A percentile compares a stretch with the other conserved stretches of the same genome.
phyloP scores from a whole-genome alignment of 2,329 filamentous ascomycete genomes.

The Cucurbitaria berberidis region DNA sequence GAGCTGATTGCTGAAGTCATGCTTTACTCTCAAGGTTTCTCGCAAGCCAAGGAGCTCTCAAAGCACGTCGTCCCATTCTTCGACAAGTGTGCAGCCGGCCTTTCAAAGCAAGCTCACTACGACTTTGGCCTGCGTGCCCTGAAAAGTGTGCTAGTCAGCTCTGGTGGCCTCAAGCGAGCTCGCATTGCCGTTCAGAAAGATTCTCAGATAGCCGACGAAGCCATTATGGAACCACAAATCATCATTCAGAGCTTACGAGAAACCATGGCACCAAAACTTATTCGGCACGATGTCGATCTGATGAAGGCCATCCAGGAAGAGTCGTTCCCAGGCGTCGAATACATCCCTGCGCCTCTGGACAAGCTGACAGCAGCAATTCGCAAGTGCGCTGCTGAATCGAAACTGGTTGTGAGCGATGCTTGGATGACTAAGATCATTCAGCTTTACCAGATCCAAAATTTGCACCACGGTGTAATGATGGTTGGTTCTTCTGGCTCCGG shows the following conservation, averaged over 20 bases:
- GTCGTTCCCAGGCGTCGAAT: slow-evolving; percentile 91
- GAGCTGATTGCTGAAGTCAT: slow-evolving; percentile 99
- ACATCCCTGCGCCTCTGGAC: slow-evolving; percentile 85
- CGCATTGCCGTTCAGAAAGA: slow-evolving; percentile 66
- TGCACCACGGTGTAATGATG: slow-evolving; percentile 99
- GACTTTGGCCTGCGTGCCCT: slow-evolving; percentile 97
- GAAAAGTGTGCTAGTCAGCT: slow-evolving; percentile 98
- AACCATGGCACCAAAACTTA: slow-evolving; percentile 96
- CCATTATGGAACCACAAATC: slow-evolving; percentile 90
- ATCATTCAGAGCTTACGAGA: slow-evolving; percentile 98
- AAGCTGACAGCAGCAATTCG: slow-evolving; percentile 81
- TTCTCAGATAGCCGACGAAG: slow-evolving; percentile 67
- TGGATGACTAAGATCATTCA: slow-evolving; percentile 99
- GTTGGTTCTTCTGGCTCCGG: slow-evolving; percentile 97
- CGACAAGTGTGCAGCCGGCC: slow-evolving; percentile 77
- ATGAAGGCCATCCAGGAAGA: slow-evolving; percentile 83
- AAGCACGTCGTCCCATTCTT: slow-evolving; percentile 99
- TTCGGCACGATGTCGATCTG: slow-evolving; percentile 86
- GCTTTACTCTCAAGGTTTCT: slow-evolving; percentile 99
- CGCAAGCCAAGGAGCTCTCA: slow-evolving; percentile 89
- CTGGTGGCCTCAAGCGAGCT: slow-evolving; percentile 90
- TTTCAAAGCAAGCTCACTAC: slow-evolving; percentile 98
- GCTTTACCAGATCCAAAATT: slow-evolving; percentile 95
- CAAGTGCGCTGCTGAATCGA: slow-evolving; percentile 80
- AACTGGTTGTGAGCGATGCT: slow-evolving; percentile 86